Evolutionary conservation across 2,329 filamentous ascomycete genomes (phyloP).

Genomic region (Dactylellina parvicollis): DNA sequence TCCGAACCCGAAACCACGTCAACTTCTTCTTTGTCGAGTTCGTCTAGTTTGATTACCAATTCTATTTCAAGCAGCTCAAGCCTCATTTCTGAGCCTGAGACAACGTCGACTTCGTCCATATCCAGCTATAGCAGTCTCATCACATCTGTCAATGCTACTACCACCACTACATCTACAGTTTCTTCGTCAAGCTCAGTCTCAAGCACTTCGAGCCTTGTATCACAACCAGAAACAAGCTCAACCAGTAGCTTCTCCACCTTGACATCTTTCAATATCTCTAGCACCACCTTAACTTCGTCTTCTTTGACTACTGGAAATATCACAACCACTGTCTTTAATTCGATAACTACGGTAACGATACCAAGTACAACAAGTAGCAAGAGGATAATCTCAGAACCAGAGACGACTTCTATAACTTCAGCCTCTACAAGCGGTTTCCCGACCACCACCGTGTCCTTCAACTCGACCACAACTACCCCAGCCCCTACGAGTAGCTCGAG

Average conservation of each 20-base stretch:
- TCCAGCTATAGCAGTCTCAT: not conserved
- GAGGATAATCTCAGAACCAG: not conserved
- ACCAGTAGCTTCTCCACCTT: conserved; percentile 13
- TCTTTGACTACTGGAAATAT: conserved; percentile 9
- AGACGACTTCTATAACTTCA: too few species aligned
- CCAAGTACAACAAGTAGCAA: conserved; percentile 3
- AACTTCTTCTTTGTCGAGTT: not conserved
- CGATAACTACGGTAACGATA: conserved; percentile 25
- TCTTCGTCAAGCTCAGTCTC: not conserved
- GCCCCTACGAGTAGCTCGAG: not conserved
- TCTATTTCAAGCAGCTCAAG: conserved; percentile 4
- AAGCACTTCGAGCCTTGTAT: conserved; percentile 5
- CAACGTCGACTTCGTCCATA: not conserved
- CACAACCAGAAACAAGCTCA: conserved; percentile 7
- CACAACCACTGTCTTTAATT: conserved; percentile 28
- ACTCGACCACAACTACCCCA: not conserved
- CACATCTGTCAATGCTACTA: conserved; percentile 37
- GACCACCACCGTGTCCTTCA: not conserved
- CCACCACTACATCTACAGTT: conserved; percentile 14
- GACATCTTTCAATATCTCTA: conserved; percentile 20
- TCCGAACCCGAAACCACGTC: conserved; percentile 4
- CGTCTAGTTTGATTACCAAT: not conserved
- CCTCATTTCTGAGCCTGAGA: conserved; percentile 9
- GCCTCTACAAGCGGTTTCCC: not conserved
- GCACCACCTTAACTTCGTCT: conserved; percentile 7